These are phyloP conservation scores for Aegilops bicornis DNA, from an alignment of 176 grass and related monocot genomes.

Conservation along the genomic window DNA sequence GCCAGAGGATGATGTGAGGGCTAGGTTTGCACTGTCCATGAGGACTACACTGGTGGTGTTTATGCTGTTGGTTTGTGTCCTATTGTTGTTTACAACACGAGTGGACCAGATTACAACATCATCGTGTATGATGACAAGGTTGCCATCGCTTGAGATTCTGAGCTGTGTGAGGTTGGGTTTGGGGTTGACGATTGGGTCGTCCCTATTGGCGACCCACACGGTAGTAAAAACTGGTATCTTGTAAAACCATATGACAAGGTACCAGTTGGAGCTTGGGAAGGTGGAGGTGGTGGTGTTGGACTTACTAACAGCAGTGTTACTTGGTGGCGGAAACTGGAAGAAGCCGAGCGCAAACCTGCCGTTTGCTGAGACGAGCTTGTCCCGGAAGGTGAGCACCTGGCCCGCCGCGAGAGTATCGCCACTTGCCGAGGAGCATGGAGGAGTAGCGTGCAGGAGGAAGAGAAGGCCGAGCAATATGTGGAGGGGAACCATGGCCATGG, in stretches of 20 bases:
- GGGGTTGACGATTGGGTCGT: not conserved
- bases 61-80: not conserved
- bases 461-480: not conserved
- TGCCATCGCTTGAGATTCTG: slow-evolving; percentile 27
- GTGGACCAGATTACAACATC: slow-evolving; percentile 23
- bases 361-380: slow-evolving; percentile 44
- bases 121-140: slow-evolving; percentile 31
- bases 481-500: not conserved
- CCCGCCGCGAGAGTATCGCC: not conserved
- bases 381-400: slow-evolving; percentile 4
- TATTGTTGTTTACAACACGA: not conserved
- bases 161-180: slow-evolving; percentile 10
- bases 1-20: not conserved
- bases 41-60: slow-evolving; percentile 12
- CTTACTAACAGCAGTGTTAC: not conserved
- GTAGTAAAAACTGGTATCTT: not conserved
- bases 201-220: not conserved
- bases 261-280: not conserved
- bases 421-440: not conserved
- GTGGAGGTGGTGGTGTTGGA: not conserved
- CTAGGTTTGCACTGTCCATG: slow-evolving; percentile 35
- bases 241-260: not conserved
- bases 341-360: slow-evolving; percentile 57
- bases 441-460: not conserved
- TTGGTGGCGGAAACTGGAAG: not conserved